Evolutionary conservation across 108 stramenopile genomes (phyloP), one percentile per base, ranked within the genome.

Genomic region (Cyclostephanos invisitatus): DNA sequence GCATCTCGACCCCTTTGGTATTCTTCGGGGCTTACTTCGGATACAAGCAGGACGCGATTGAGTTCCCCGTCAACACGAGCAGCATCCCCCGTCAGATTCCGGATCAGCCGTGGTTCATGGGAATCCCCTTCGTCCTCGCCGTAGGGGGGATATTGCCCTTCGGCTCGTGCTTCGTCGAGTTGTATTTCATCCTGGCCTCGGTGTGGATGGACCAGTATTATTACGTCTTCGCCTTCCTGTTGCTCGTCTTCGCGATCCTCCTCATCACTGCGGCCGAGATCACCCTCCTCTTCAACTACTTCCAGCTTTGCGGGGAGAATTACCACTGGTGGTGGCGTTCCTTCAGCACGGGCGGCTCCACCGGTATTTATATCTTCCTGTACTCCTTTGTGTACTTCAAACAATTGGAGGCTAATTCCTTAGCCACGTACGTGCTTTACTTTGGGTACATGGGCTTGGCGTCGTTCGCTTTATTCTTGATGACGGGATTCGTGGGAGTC

Each of bases 301-400:
- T 99, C 84, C 97, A 97, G 86, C 95, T 99, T 7, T 96, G 96
- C 75, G 85, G 92, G 35, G 98, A 99, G 88, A 95, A 99, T 84
- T 97, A 99, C 82, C 94, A 95, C 73, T 99, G 99, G 99, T 99
- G 99, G 98, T 99, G 99, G 99, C 89, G 98, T 55, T 92, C 96
- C 53, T 96, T 97, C 74, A 67, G 83, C 68, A 89, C 92, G 62
- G 85, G 89, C 17, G 98, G 97, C 62, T 84, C 92, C 8, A 96
- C 96, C 17, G 98, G 96, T 11, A 57, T 95, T n/a, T 98, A 96
- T 73, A 91, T 99, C 72, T 98, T 98, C 51, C 64, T 97, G 40
- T 98, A 98, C 84, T 92, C 91, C 32, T 78, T 96, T 62, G 84
- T 95, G 57, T 99, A 99, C 90, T 98, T 95, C 72, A 85, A 87